Base-by-base conservation (phyloP, 129 eudicot genomes). In the Apium graveolens region DNA sequence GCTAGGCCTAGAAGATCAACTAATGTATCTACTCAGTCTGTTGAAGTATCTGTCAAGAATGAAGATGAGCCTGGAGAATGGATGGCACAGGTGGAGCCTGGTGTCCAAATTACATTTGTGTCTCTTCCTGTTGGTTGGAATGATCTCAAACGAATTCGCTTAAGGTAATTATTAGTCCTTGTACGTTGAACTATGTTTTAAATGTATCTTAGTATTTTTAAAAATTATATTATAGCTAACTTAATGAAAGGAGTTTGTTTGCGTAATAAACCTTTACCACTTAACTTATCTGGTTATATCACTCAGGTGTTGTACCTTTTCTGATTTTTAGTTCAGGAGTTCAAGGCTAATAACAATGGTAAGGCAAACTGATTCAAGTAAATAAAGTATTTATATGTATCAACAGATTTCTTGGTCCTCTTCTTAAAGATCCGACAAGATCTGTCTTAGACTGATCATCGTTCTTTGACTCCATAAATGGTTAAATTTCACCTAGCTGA, bases 21-120 rank as follows among this genome's bases (percentile, higher is more conserved):
- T 26, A 88, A 93, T 10, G 72, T 83, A 71, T 89, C 97, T 5
- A 84, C 93, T 29, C 88, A 85, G 63, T 85, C 90, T 31, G 87
- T 89, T 80, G 94, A 88, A 65, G 82, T 90, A 78, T 90, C 86
- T 34, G 66, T 49, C 24, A 80, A 77, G 49, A 76, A 84, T 18
- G 90, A 86, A 32, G 85, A 81, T 39, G 90, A 81, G 71, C 90
- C 97, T 17, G 92, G 92, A 57, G 90, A 86, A 45, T 86, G 90
- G 90, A 75, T 79, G 74, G 90, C 90, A 20, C 90, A 86, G 65
- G 90, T 86, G 32, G 90, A 86, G 72, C 87, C 90, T 3, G 90
- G 90, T 12, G 90, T 86, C n/a, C 87, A 81, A 37, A 86, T 86
- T 32, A 86, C 90, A 11, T 86, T 86, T 72, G 85, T 86, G 44